These are phyloP conservation scores for Tricholoma matsutake DNA, from an alignment of 768 basidiomycete genomes.

Conservation along the genomic window DNA sequence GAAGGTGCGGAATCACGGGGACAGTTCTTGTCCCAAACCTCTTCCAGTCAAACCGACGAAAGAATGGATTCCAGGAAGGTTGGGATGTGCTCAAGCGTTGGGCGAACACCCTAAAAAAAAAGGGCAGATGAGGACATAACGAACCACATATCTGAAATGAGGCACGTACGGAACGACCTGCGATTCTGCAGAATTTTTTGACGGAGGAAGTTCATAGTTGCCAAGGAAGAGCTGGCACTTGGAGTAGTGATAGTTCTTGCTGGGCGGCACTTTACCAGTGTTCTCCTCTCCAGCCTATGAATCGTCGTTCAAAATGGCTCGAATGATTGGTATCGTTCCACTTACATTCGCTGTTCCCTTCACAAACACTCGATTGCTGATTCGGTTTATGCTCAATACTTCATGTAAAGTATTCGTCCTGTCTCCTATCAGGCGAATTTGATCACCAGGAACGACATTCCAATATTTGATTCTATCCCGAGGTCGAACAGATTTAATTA, in stretches of 20 bases:
- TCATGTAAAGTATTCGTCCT: conserved; percentile 57
- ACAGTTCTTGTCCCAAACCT: conserved; percentile 66
- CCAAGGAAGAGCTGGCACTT: conserved; percentile 78
- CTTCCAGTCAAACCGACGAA: conserved; percentile 65
- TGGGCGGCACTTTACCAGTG: conserved; percentile 31
- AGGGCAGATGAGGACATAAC: not conserved
- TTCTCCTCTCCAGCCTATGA: conserved; percentile 19
- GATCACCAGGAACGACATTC: conserved; percentile 87
- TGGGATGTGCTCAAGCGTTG: conserved; percentile 60
- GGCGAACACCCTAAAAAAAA: conserved; percentile 67
- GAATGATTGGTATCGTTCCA: conserved; percentile 3
- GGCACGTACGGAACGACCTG: conserved; percentile 45
- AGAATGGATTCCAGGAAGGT: conserved; percentile 55
- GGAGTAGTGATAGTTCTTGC: conserved; percentile 69
- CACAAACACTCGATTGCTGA: conserved; percentile 66
- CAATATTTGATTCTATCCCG: conserved; percentile 78
- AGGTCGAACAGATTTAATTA: conserved; percentile 54
- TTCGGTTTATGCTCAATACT: conserved; percentile 69
- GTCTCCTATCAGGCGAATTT: conserved; percentile 68
- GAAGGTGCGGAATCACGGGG: conserved; percentile 49
- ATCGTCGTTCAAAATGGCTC: not conserved
- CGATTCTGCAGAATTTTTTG: conserved; percentile 32
- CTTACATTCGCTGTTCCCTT: conserved; percentile 39
- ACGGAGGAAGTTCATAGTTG: conserved; percentile 56
- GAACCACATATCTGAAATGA: not conserved